A percentile compares a stretch with the other conserved stretches of the same genome.
phyloP scores from a whole-genome alignment of 176 grass and related monocot genomes.

The Phoenix roebelenii region DNA sequence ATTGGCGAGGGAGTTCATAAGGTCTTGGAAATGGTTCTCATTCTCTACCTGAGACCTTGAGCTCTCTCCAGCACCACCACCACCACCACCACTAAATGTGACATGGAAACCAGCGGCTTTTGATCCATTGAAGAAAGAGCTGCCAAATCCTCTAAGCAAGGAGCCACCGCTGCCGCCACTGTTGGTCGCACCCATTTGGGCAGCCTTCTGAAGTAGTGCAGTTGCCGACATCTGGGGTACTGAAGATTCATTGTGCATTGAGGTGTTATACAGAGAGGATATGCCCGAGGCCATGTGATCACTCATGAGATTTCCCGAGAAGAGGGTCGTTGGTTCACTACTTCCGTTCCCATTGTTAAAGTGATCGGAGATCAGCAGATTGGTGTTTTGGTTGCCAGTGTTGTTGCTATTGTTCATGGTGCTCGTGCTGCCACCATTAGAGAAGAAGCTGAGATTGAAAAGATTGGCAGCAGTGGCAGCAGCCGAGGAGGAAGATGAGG shows the following conservation, averaged over 20 bases:
- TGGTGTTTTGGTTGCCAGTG: not conserved
- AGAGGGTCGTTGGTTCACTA: not conserved
- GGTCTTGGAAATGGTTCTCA: conserved; percentile 8
- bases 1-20: conserved; percentile 10
- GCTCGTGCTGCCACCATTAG: not conserved
- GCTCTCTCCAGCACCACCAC: not conserved
- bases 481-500: not conserved
- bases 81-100: no score
- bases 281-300: not conserved
- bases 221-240: conserved; percentile 12
- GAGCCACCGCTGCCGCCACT: not conserved
- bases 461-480: not conserved
- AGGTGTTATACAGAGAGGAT: not conserved
- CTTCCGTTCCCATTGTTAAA: conserved; percentile 1
- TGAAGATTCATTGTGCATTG: not conserved
- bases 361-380: conserved; percentile 4
- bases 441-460: conserved; percentile 14
- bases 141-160: conserved; percentile 13
- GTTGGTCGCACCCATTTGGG: conserved; percentile 7
- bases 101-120: not conserved
- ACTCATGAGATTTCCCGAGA: conserved; percentile 5
- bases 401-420: not conserved
- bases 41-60: not conserved
- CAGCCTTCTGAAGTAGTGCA: conserved; percentile 16
- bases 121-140: not conserved